phyloP scores from a whole-genome alignment of 495 filamentous ascomycete genomes.

The Penicillium lividum region DNA sequence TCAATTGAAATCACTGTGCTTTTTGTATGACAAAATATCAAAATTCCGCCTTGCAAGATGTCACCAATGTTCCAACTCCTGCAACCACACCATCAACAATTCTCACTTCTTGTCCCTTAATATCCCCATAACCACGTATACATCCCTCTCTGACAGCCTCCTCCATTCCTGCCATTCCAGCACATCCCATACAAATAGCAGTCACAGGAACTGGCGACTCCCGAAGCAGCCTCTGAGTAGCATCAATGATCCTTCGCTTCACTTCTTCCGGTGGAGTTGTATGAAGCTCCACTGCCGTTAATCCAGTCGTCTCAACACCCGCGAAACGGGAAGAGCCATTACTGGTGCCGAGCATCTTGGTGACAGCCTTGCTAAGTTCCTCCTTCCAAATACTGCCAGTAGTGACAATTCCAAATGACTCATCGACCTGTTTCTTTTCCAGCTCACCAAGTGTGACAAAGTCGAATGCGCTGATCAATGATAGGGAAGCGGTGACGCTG shows the following conservation, averaged over 20 bases:
- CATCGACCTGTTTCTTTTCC: slow-evolving; percentile 35
- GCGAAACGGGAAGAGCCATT: slow-evolving; percentile 54
- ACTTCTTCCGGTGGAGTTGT: slow-evolving; percentile 65
- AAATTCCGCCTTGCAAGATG: slow-evolving; percentile 43
- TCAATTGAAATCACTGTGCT: too few relatives aligned
- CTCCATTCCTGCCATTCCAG: slow-evolving; percentile 90
- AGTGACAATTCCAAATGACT: slow-evolving; percentile 84
- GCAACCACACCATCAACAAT: slow-evolving; percentile 86
- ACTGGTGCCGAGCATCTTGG: slow-evolving; percentile 41
- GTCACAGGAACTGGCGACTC: slow-evolving; percentile 42
- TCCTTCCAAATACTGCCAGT: slow-evolving; percentile 83
- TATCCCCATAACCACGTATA: slow-evolving; percentile 60
- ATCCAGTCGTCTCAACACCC: slow-evolving; percentile 80
- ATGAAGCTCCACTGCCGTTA: slow-evolving; percentile 82
- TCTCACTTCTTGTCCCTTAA: slow-evolving; percentile 58
- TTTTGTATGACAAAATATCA: slow-evolving; percentile 14
- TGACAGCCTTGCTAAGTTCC: slow-evolving; percentile 65
- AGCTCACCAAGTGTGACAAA: slow-evolving; percentile 27
- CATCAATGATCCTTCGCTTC: slow-evolving; percentile 63
- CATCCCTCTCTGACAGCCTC: slow-evolving; percentile 73
- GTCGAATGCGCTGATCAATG: slow-evolving; percentile 44
- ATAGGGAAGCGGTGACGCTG: slow-evolving; percentile 60
- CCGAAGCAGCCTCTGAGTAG: slow-evolving; percentile 63
- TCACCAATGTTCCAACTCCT: slow-evolving; percentile 67
- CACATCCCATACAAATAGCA: slow-evolving; percentile 72